Conservation (phyloP, 2,329 filamentous ascomycete species). For the Apiospora sp. region DNA sequence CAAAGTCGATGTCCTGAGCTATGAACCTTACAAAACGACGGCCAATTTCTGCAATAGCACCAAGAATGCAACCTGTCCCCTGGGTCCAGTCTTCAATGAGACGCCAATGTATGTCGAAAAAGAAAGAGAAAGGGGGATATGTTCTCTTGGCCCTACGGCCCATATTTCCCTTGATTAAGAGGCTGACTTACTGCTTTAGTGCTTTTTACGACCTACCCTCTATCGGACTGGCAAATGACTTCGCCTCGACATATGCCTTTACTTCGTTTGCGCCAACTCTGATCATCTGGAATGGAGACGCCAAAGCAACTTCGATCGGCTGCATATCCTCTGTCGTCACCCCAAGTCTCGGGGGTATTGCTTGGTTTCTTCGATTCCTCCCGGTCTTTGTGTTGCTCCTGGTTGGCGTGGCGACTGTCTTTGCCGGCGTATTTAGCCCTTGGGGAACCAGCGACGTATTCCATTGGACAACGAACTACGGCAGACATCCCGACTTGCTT, state of each 20-base stretch:
- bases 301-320: conserved; percentile 68
- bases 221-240: conserved; percentile 76
- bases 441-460: conserved; percentile 94
- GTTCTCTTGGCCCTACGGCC: conserved; percentile 2
- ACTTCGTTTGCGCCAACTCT: conserved; percentile 80
- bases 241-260: conserved; percentile 86
- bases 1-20: conserved; percentile 78
- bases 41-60: conserved; percentile 72
- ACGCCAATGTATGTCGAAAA: conserved; percentile 47
- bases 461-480: conserved; percentile 97
- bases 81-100: conserved; percentile 73
- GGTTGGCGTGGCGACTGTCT: conserved; percentile 82
- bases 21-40: conserved; percentile 68
- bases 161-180: not conserved
- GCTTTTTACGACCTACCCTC: conserved; percentile 62
- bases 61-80: conserved; percentile 73
- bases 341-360: conserved; percentile 77
- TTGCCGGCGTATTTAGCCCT: conserved; percentile 87
- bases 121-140: not conserved
- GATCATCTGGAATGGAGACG: conserved; percentile 78
- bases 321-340: conserved; percentile 87
- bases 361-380: conserved; percentile 75
- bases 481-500: conserved; percentile 89
- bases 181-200: conserved; percentile 22
- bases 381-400: conserved; percentile 81